phyloP scores from a whole-genome alignment of 805 yeast genomes.

The Candida andamanensis region DNA sequence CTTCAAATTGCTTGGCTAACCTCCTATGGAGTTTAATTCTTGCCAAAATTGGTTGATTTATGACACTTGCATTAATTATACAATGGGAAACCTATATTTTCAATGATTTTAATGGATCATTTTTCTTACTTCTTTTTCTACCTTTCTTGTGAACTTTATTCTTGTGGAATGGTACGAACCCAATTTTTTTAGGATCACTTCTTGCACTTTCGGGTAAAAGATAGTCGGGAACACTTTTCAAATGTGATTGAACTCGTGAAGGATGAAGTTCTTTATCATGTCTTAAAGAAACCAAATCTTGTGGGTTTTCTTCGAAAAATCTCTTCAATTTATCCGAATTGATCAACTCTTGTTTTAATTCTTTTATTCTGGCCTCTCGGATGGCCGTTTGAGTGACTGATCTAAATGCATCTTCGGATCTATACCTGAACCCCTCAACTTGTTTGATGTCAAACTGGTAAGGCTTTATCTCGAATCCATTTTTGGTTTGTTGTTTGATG shows the following conservation, averaged over 20 bases:
- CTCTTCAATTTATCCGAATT: conserved; percentile 87
- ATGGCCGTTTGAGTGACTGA: conserved; percentile 86
- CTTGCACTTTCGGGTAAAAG: conserved; percentile 78
- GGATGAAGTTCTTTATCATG: conserved; percentile 90
- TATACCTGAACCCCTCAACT: conserved; percentile 91
- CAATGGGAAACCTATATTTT: conserved; percentile 11
- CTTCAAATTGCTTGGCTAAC: conserved; percentile 52
- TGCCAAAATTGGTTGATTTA: conserved; percentile 22
- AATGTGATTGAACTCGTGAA: conserved; percentile 73
- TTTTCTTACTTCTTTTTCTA: conserved; percentile 33
- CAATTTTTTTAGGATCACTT: conserved; percentile 47
- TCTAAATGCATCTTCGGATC: conserved; percentile 96
- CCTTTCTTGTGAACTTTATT: conserved; percentile 42
- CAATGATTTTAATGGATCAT: conserved; percentile 62
- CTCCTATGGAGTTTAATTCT: conserved; percentile 53
- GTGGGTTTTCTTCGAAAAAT: conserved; percentile 96
- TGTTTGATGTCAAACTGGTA: conserved; percentile 89
- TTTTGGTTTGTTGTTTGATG: conserved; percentile 65
- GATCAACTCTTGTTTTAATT: conserved; percentile 78
- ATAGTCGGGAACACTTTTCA: conserved; percentile 90
- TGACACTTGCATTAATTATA: not conserved
- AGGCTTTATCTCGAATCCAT: conserved; percentile 75
- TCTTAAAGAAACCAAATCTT: conserved; percentile 80
- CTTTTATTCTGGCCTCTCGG: conserved; percentile 89
- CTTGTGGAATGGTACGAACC: conserved; percentile 71